A percentile compares a stretch with the other conserved stretches of the same genome.
Conservation (phyloP, 2,329 filamentous ascomycete species). For the Cordyceps tenuipes region DNA sequence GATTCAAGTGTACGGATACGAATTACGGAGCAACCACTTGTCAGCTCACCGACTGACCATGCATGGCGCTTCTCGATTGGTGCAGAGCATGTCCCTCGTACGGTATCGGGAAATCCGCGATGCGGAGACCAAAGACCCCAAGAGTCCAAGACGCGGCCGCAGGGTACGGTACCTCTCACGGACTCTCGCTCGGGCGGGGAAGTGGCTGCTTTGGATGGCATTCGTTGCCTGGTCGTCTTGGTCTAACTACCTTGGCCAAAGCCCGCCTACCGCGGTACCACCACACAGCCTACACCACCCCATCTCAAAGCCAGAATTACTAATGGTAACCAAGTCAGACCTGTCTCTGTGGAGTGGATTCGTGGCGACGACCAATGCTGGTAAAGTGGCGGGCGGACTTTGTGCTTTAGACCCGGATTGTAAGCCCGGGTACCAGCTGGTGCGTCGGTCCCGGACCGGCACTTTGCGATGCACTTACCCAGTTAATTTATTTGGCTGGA, state of each 20-base stretch:
- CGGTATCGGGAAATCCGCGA: background rate
- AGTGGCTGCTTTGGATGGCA: background rate
- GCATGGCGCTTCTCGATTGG: background rate
- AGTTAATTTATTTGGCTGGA: background rate
- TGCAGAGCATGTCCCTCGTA: background rate
- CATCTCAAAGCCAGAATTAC: background rate
- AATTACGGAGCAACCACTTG: too few species aligned
- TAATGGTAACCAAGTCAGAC: background rate
- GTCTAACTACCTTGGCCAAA: too few species aligned
- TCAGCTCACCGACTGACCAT: background rate
- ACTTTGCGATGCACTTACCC: background rate
- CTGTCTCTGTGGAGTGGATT: constrained; percentile 3
- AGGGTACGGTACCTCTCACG: constrained; percentile 4
- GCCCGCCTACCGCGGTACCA: too few species aligned
- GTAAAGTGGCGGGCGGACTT: constrained; percentile 3
- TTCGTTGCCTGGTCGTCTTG: background rate
- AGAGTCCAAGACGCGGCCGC: background rate
- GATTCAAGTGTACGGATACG: too few species aligned
- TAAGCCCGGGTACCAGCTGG: background rate
- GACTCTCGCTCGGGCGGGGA: background rate
- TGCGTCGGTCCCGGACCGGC: constrained; percentile 10
- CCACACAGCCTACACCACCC: too few species aligned
- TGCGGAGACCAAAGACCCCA: background rate
- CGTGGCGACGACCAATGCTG: background rate
- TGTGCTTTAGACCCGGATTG: constrained; percentile 1